Base-by-base conservation (phyloP, 345 rosid species). In the Salix suchowensis region DNA sequence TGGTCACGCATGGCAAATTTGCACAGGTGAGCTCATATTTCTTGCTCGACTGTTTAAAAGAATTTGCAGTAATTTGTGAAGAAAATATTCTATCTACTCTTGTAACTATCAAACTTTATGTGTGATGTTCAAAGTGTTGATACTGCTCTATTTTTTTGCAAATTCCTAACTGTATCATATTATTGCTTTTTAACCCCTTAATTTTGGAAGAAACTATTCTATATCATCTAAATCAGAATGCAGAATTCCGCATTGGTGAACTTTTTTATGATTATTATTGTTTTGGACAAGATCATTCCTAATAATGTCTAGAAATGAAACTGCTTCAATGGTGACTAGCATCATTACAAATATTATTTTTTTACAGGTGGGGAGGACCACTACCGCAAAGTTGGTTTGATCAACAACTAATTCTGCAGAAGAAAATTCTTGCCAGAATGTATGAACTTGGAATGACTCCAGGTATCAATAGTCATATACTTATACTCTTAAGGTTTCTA, bases 1-100 rank as follows among this genome's bases (percentile, higher is more conserved):
- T 89, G 95, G 95, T 89, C 89, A 42, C 92, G 91, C 37, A 91
- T 89, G 92, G 90, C 83, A 81, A 91, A 91, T 80, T 82, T 91
- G 81, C 92, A 89, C n/a, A 78, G 92, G 95, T 89, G 60, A 84
- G 88, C 66, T 74, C 68, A 10, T 55, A 12, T 70, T 64, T 62
- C 71, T 80, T 68, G 67, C 54, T 65, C 67, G 44, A 30, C 66
- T 68, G 65, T 74, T 48, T 42, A 58, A 21, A 66, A 64, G 40
- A 67, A 30, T 64, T 70, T 61, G 26, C 66, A 61, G 37, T 14
- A 16, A 65, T 18, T 30, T 65, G 40, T 24, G 9, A 26, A 9
- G 28, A 62, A 24, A 62, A 21, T 7, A 2, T 62, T 62, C 66
- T 23, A 3, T 7, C 3, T 16, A n/a, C 13, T 7, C 23, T 3